A percentile compares a stretch with the other conserved stretches of the same genome.
Evolutionary conservation across 2,329 filamentous ascomycete genomes (phyloP).

Genomic region (Ophiocordyceps camponoti-saundersi): DNA sequence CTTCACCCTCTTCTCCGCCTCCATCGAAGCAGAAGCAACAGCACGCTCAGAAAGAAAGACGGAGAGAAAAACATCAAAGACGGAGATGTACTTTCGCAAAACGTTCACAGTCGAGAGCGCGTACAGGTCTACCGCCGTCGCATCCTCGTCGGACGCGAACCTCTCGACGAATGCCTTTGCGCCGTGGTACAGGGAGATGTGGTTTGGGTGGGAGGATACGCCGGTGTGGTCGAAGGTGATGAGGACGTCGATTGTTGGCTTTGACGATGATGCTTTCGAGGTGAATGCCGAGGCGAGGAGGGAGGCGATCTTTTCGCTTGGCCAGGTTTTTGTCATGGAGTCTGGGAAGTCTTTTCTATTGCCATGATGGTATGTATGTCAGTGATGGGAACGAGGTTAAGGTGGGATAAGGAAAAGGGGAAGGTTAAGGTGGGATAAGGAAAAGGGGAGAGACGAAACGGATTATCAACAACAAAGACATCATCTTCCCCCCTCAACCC

Average conservation of each 20-base stretch:
- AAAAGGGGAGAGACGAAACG: constrained; percentile 27
- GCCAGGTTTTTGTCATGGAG: constrained; percentile 72
- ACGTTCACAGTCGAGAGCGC: constrained; percentile 60
- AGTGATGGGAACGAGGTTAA: no score
- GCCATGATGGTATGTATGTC: neutral
- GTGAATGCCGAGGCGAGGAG: constrained; percentile 33
- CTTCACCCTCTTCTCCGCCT: no score
- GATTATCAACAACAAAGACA: constrained; percentile 70
- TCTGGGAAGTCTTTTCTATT: constrained; percentile 55
- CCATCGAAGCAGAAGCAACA: constrained; percentile 46
- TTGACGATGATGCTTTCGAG: neutral
- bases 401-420: no score
- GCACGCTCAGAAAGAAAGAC: constrained; percentile 16
- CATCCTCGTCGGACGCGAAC: no score
- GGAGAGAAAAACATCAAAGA: constrained; percentile 40
- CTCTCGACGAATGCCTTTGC: no score
- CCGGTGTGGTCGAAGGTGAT: constrained; percentile 79
- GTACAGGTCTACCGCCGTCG: constrained; percentile 50
- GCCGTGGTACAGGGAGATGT: constrained; percentile 63
- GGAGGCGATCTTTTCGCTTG: constrained; percentile 48
- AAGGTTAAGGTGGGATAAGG: no score
- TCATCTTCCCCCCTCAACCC: constrained; percentile 62
- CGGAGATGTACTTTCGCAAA: constrained; percentile 61
- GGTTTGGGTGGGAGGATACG: constrained; percentile 82
- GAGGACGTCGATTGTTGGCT: constrained; percentile 50